phyloP scores from a whole-genome alignment of 306 rosid species.

The Medicago arabica region DNA sequence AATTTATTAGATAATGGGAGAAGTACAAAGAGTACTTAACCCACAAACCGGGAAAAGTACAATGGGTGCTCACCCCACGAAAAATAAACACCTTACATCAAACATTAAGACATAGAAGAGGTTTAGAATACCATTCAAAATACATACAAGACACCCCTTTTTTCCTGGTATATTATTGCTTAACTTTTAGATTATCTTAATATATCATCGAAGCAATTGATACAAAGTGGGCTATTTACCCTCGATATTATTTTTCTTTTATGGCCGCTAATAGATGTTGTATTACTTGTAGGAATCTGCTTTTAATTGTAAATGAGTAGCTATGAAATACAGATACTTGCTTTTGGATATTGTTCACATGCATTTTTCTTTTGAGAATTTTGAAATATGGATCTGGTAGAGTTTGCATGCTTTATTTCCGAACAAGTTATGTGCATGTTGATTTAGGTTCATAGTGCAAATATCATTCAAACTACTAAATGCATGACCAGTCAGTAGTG shows the following conservation, averaged over 20 bases:
- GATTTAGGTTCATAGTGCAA: slow-evolving; percentile 5
- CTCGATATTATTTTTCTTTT: slow-evolving; percentile 11
- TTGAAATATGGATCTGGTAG: slow-evolving; percentile 12
- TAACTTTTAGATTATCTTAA: slow-evolving; percentile 10
- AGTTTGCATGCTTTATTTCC: slow-evolving; percentile 12
- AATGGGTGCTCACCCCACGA: no score
- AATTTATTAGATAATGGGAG: no score
- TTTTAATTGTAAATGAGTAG: slow-evolving; percentile 16
- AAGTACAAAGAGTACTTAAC: no score
- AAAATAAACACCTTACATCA: no score
- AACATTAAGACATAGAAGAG: no score
- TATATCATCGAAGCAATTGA: background rate
- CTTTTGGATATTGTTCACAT: background rate
- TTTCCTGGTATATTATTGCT: slow-evolving; percentile 4
- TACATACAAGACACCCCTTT: background rate
- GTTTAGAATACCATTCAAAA: no score
- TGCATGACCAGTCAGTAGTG: slow-evolving; percentile 1
- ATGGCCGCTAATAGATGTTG: slow-evolving; percentile 1
- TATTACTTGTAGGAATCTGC: slow-evolving; percentile 7
- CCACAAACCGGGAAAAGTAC: no score
- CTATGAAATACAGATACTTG: background rate
- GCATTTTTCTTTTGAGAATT: background rate
- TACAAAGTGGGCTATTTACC: background rate
- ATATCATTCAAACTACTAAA: background rate
- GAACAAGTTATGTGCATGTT: background rate